These are phyloP conservation scores for Cinnamomum chago DNA, from an alignment of 164 flowering plant genomes.

Conservation along the genomic window DNA sequence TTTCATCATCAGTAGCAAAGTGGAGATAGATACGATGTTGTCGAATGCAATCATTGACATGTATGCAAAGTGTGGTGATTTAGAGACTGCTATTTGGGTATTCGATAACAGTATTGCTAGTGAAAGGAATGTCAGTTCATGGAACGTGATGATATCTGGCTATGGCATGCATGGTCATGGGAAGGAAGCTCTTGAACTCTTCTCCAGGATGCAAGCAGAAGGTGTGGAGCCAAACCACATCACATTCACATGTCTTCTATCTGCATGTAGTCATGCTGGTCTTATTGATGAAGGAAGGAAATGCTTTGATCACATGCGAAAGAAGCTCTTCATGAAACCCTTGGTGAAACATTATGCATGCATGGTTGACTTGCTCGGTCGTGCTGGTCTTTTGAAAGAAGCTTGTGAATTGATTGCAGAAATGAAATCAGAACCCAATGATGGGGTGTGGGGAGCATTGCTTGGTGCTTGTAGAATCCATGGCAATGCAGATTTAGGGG, in stretches of 20 bases:
- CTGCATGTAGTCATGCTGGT: conserved; percentile 50
- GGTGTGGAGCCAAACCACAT: conserved; percentile 39
- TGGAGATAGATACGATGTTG: conserved; percentile 23
- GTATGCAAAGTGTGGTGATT: conserved; percentile 46
- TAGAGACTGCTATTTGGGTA: conserved; percentile 30
- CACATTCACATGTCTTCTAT: conserved; percentile 37
- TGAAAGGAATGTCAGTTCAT: conserved; percentile 28
- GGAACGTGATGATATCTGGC: conserved; percentile 45
- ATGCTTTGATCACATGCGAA: conserved; percentile 32
- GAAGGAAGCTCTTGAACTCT: conserved; percentile 31
- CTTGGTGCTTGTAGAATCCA: conserved; percentile 49
- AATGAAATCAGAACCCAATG: conserved; percentile 38
- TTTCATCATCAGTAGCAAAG: conserved; percentile 17
- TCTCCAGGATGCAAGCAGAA: conserved; percentile 29
- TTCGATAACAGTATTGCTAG: conserved; percentile 18
- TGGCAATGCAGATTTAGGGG: conserved; percentile 32
- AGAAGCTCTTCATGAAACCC: conserved; percentile 18
- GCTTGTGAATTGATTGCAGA: conserved; percentile 30
- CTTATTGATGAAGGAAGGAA: conserved; percentile 40
- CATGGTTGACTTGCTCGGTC: conserved; percentile 50
- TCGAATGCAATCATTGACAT: conserved; percentile 43
- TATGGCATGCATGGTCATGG: conserved; percentile 45
- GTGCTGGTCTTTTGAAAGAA: conserved; percentile 38
- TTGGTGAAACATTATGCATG: conserved; percentile 42
- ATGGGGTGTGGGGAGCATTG: conserved; percentile 45